Conservation (phyloP, 768 basidiomycete genomes). For the Tephrocybe sp. region DNA sequence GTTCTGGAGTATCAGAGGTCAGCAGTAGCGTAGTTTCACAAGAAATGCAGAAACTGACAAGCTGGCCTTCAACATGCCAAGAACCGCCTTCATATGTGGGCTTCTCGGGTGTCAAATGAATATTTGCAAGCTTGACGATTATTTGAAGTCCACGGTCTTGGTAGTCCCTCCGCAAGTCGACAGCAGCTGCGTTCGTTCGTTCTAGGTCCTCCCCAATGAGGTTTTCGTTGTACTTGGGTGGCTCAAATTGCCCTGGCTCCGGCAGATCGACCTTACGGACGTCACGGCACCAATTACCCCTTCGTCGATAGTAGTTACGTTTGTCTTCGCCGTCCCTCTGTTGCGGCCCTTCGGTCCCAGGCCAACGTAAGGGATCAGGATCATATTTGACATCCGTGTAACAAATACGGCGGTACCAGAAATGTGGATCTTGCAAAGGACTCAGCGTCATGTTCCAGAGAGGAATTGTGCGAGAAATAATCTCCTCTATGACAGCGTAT, state of each 20-base stretch:
- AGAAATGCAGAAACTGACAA: constrained; percentile 8
- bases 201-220: not conserved
- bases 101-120: constrained; percentile 35
- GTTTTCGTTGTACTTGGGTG: constrained; percentile 4
- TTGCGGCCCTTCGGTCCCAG: constrained; percentile 17
- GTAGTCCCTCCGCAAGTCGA: constrained; percentile 13
- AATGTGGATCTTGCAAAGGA: constrained; percentile 4
- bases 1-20: constrained; percentile 20
- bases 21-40: constrained; percentile 6
- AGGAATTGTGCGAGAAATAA: constrained; percentile 30
- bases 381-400: constrained; percentile 16
- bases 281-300: constrained; percentile 8
- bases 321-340: constrained; percentile 18
- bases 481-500: constrained; percentile 24
- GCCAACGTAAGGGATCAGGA: constrained; percentile 10
- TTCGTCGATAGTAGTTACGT: constrained; percentile 12
- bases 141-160: constrained; percentile 23
- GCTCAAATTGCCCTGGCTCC: constrained; percentile 16
- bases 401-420: constrained; percentile 12
- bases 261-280: constrained; percentile 14
- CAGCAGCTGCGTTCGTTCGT: not conserved
- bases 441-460: constrained; percentile 30
- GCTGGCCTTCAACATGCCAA: constrained; percentile 39
- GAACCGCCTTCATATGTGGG: constrained; percentile 34
- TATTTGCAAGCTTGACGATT: constrained; percentile 32